Evolutionary conservation across 148 eudicot genomes (phyloP).

Genomic region (Silene conica): DNA sequence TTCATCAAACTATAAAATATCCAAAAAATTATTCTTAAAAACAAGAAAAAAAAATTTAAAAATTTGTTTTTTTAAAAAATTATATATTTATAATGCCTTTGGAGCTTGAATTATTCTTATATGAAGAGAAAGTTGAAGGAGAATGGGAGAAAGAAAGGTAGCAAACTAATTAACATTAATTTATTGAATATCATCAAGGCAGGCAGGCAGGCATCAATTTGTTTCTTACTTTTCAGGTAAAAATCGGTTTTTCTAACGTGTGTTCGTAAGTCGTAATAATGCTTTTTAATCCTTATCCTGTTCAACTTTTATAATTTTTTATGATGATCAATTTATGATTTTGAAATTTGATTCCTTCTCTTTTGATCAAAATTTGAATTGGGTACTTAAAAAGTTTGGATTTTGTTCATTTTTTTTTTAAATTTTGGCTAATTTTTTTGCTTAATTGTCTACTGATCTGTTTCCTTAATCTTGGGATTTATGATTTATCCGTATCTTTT

Average conservation of each 20-base stretch:
- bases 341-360: background rate
- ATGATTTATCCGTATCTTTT: no score
- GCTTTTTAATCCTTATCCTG: no score
- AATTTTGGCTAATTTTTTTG: background rate
- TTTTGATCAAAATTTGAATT: background rate
- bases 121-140: conserved; percentile 48
- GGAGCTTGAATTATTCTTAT: conserved; percentile 28
- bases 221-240: conserved; percentile 5
- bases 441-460: background rate
- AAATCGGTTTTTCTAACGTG: no score
- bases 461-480: background rate
- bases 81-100: conserved; percentile 38
- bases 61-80: background rate
- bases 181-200: background rate
- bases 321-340: background rate
- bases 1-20: background rate
- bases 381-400: background rate
- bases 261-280: no score
- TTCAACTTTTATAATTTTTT: no score
- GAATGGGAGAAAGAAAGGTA: conserved; percentile 75
- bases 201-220: background rate
- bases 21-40: conserved; percentile 6
- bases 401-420: background rate
- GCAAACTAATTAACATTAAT: background rate
- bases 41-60: conserved; percentile 1